These are phyloP conservation scores for Leishmania braziliensis DNA, from an alignment of 208 protist species.

Conservation along the genomic window DNA sequence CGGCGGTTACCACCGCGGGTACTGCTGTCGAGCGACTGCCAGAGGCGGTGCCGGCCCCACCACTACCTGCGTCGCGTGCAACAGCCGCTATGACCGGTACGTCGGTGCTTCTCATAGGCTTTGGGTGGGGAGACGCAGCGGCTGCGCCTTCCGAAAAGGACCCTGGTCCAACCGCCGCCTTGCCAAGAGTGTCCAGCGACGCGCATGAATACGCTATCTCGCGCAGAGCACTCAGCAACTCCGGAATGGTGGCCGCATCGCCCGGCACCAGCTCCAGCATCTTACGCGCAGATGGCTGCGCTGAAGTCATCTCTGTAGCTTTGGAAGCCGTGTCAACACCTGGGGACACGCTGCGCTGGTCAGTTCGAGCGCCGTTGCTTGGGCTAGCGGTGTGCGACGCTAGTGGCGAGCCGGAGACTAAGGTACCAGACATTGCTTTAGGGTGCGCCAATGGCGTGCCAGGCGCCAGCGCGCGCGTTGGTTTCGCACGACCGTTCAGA, in stretches of 20 bases:
- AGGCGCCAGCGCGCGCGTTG: background rate
- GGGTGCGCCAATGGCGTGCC: background rate
- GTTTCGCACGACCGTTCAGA: constrained; percentile 12
- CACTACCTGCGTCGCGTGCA: background rate
- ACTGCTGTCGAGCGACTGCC: background rate
- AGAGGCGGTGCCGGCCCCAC: background rate
- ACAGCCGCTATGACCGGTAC: background rate
- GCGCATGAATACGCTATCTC: constrained; percentile 55
- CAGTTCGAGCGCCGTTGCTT: background rate
- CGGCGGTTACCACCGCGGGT: background rate
- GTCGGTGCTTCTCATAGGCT: background rate
- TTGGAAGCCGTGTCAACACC: background rate
- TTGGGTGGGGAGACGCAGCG: background rate
- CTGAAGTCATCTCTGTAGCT: background rate
- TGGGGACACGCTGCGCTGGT: background rate
- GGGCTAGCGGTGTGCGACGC: background rate
- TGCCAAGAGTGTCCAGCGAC: constrained; percentile 38
- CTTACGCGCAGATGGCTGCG: background rate
- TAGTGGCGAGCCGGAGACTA: background rate
- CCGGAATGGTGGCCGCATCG: constrained; percentile 30
- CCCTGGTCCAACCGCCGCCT: background rate
- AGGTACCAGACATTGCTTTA: background rate
- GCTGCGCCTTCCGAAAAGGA: background rate
- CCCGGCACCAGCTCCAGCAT: constrained; percentile 49
- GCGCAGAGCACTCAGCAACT: constrained; percentile 45